Evolutionary conservation across 441 rosid species (phyloP).

Genomic region (Raphanus hybrid): DNA sequence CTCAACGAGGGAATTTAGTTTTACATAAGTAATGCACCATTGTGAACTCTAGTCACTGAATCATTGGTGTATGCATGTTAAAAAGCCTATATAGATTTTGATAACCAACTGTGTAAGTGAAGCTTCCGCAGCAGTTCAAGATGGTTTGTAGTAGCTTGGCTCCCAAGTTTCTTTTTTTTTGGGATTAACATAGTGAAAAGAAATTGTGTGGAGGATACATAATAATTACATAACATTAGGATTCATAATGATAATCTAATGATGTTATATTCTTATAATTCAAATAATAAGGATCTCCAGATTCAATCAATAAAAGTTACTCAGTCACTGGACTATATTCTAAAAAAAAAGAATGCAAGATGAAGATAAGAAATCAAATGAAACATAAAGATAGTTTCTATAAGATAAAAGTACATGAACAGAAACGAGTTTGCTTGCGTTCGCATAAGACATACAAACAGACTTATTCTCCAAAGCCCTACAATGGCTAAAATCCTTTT

Average conservation of each 20-base stretch:
- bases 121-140: background rate
- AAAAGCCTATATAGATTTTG: background rate
- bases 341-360: background rate
- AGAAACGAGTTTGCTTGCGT: slow-evolving; percentile 39
- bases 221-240: background rate
- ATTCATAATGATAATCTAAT: background rate
- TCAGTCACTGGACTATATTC: background rate
- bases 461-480: slow-evolving; percentile 74
- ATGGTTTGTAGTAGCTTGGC: background rate
- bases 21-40: background rate
- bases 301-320: background rate
- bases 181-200: background rate
- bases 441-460: slow-evolving; percentile 50
- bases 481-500: slow-evolving; percentile 58
- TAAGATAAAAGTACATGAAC: slow-evolving; percentile 42
- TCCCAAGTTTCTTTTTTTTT: background rate
- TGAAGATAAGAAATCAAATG: slow-evolving; percentile 9
- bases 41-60: background rate
- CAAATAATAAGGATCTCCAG: background rate
- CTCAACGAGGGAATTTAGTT: background rate
- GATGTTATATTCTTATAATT: background rate
- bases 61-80: background rate
- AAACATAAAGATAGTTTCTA: slow-evolving; percentile 36
- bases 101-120: background rate
- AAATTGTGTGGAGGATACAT: background rate